Percentiles rank a stretch among this genome's conserved stretches.
Conservation (phyloP, 176 grass and related monocot species). For the Carex cristatella region DNA sequence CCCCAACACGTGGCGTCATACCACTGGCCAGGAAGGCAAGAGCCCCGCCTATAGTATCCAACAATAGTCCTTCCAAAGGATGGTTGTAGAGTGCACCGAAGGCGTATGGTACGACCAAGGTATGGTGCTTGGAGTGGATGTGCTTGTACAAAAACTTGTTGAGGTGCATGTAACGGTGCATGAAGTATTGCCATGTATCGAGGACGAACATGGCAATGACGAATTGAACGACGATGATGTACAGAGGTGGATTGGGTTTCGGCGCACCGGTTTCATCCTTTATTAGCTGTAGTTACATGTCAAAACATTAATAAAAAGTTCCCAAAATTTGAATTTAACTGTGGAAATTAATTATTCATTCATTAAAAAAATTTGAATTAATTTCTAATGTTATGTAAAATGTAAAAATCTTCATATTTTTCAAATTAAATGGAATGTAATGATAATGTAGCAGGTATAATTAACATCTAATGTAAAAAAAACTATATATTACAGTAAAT, state of each 20-base stretch:
- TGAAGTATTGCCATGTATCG: conserved; percentile 92
- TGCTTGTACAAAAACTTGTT: conserved; percentile 77
- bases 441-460: not conserved
- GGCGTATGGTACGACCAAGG: conserved; percentile 61
- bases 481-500: too few species aligned
- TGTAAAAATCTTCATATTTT: too few species aligned
- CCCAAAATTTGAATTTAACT: too few species aligned
- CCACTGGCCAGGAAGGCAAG: conserved; percentile 53
- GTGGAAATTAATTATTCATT: too few species aligned
- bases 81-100: conserved; percentile 84
- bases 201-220: conserved; percentile 59
- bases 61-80: conserved; percentile 64
- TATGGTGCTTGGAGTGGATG: conserved; percentile 79
- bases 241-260: conserved; percentile 30
- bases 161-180: conserved; percentile 79
- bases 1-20: conserved; percentile 57
- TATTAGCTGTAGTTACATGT: conserved; percentile 37
- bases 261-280: conserved; percentile 40
- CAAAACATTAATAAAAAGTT: not conserved
- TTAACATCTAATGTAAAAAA: not conserved
- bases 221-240: conserved; percentile 48
- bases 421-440: not conserved
- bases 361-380: not conserved
- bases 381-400: not conserved
- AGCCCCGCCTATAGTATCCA: conserved; percentile 64